A percentile compares a stretch with the other conserved stretches of the same genome.
Evolutionary conservation across 202 grass and related monocot species (phyloP).

Genomic region (Panicum virgatum): DNA sequence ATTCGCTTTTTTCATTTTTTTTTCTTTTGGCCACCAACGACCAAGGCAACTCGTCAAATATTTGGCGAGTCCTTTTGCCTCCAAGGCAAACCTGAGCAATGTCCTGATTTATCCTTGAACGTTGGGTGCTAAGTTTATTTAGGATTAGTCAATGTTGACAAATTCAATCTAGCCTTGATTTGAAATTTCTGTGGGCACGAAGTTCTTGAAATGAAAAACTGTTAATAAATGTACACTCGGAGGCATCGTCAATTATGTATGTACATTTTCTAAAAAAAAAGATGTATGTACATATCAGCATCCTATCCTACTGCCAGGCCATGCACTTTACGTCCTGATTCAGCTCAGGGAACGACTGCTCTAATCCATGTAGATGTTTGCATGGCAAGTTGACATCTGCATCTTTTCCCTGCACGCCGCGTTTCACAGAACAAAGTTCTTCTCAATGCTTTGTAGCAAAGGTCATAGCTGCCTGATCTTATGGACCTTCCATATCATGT

Average conservation of each 20-base stretch:
- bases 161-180: not conserved
- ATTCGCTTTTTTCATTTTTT: not conserved
- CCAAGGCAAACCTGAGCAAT: not conserved
- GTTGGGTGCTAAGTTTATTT: too few species aligned
- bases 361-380: not conserved
- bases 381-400: not conserved
- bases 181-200: not conserved
- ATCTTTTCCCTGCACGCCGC: not conserved
- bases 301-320: not conserved
- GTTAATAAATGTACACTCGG: not conserved
- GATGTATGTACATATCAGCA: not conserved
- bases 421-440: not conserved
- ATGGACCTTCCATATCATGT: slow-evolving; percentile 30
- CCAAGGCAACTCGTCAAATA: too few species aligned
- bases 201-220: not conserved
- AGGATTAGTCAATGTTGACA: too few species aligned
- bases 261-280: not conserved
- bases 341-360: not conserved
- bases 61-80: not conserved
- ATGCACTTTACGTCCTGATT: not conserved
- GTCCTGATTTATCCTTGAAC: too few species aligned
- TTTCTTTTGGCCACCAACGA: too few species aligned
- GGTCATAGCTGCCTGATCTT: not conserved
- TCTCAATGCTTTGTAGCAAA: not conserved
- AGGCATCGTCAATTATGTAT: not conserved